Percentiles rank a stretch among this genome's conserved stretches.
These are phyloP conservation scores for Apiospora kogelbergensis DNA, from an alignment of 2,329 filamentous ascomycete genomes.

Conservation along the genomic window DNA sequence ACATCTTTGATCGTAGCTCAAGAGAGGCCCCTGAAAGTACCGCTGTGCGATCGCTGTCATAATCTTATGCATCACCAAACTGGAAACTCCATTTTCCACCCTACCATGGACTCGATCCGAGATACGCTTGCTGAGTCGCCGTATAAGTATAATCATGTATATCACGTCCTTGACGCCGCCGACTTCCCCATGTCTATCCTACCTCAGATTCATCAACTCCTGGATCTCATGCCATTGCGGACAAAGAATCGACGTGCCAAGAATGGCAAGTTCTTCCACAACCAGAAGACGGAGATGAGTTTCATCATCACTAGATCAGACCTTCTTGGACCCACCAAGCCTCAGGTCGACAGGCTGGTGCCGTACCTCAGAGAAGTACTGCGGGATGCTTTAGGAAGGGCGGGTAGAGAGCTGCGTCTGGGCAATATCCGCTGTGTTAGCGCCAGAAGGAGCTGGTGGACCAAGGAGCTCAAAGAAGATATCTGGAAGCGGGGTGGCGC, in stretches of 20 bases:
- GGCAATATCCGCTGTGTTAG: slow-evolving; percentile 89
- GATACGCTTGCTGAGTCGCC: slow-evolving; percentile 87
- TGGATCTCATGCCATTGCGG: slow-evolving; percentile 72
- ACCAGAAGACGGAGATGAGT: slow-evolving; percentile 74
- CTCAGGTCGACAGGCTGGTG: slow-evolving; percentile 83
- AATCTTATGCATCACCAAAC: slow-evolving; percentile 73
- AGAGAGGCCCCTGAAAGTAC: slow-evolving; percentile 37
- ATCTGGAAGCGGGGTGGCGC: slow-evolving; percentile 83
- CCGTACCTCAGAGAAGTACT: slow-evolving; percentile 79
- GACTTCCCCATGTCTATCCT: slow-evolving; percentile 96
- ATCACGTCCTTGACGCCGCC: slow-evolving; percentile 91
- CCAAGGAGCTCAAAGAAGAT: slow-evolving; percentile 78
- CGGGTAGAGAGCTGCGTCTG: slow-evolving; percentile 70
- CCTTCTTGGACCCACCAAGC: slow-evolving; percentile 78
- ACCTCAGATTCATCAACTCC: slow-evolving; percentile 68
- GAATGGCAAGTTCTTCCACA: slow-evolving; percentile 62
- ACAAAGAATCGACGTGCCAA: slow-evolving; percentile 78
- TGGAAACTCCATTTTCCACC: slow-evolving; percentile 74
- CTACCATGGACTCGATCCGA: slow-evolving; percentile 75
- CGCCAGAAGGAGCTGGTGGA: slow-evolving; percentile 88
- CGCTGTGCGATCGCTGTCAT: slow-evolving; percentile 87
- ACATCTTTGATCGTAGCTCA: slow-evolving; percentile 7
- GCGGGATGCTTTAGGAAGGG: slow-evolving; percentile 69
- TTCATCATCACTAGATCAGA: slow-evolving; percentile 92
- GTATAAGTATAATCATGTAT: slow-evolving; percentile 88